Percentiles rank a stretch among this genome's conserved stretches.
Evolutionary conservation across 2,329 filamentous ascomycete genomes (phyloP).

Genomic region (Alternaria sp.): DNA sequence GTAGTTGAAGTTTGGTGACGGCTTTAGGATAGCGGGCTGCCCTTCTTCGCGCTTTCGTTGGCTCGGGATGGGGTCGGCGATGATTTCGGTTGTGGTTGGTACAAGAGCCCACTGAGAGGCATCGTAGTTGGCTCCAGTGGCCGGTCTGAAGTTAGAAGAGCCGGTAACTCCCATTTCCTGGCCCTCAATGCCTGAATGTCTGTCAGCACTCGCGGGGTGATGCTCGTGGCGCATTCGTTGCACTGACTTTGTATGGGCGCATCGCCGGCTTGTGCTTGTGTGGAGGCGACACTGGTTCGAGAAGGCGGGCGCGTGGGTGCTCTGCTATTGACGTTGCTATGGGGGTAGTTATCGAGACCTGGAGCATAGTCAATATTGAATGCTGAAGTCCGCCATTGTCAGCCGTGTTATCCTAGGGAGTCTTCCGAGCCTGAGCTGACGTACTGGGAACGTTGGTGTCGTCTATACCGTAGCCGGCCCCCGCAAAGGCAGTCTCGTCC

Average conservation of each 20-base stretch:
- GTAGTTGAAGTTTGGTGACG: slow-evolving; percentile 59
- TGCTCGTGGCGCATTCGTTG: not conserved
- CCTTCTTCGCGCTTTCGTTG: slow-evolving; percentile 54
- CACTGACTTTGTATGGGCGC: slow-evolving; percentile 44
- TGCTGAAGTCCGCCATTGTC: slow-evolving; percentile 26
- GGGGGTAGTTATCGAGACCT: slow-evolving; percentile 39
- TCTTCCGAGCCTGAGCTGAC: slow-evolving; percentile 12
- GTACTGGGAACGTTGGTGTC: slow-evolving; percentile 36
- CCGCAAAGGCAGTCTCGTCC: slow-evolving; percentile 39
- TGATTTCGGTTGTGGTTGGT: slow-evolving; percentile 55
- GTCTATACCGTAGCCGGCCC: slow-evolving; percentile 40
- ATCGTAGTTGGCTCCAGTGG: slow-evolving; percentile 62
- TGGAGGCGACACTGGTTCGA: slow-evolving; percentile 39
- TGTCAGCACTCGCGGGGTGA: slow-evolving; percentile 19
- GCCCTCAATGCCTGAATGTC: slow-evolving; percentile 36
- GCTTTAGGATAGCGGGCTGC: slow-evolving; percentile 65
- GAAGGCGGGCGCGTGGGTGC: slow-evolving; percentile 47
- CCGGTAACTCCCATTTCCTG: slow-evolving; percentile 64
- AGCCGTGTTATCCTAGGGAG: slow-evolving; percentile 16
- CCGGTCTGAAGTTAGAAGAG: slow-evolving; percentile 59
- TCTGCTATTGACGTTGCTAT: slow-evolving; percentile 40
- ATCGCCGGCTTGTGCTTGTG: slow-evolving; percentile 38
- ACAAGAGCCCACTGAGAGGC: slow-evolving; percentile 63
- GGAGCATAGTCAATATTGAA: slow-evolving; percentile 45
- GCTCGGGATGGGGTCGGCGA: slow-evolving; percentile 60